Conservation (phyloP, 495 filamentous ascomycete species). For the Monascus purpureus region DNA sequence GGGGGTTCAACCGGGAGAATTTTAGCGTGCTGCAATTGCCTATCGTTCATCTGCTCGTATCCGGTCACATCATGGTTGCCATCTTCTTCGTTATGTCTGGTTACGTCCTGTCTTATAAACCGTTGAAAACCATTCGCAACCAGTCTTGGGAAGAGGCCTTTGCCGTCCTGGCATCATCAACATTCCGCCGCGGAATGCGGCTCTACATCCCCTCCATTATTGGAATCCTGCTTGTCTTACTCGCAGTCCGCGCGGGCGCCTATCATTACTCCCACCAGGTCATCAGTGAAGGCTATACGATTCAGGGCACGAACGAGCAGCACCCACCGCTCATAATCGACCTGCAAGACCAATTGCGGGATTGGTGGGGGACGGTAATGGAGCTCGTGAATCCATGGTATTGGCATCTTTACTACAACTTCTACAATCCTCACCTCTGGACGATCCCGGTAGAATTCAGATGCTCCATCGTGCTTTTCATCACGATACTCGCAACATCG, state of each 20-base stretch:
- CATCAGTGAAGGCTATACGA: constrained; percentile 26
- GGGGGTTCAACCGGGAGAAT: constrained; percentile 36
- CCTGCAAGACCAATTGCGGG: constrained; percentile 30
- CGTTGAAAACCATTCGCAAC: constrained; percentile 42
- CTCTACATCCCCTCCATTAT: constrained; percentile 48
- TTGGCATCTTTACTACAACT: constrained; percentile 38
- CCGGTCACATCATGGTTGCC: constrained; percentile 55
- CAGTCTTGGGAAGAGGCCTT: constrained; percentile 37
- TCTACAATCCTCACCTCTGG: constrained; percentile 57
- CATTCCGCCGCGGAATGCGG: constrained; percentile 49
- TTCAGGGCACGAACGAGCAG: constrained; percentile 33
- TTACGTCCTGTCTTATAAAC: constrained; percentile 52
- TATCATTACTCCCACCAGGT: constrained; percentile 30
- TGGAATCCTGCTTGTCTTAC: constrained; percentile 40
- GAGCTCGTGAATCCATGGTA: constrained; percentile 39
- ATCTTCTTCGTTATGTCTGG: constrained; percentile 65
- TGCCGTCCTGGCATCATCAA: constrained; percentile 39
- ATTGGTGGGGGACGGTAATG: constrained; percentile 33
- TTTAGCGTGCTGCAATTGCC: constrained; percentile 48
- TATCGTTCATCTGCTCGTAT: constrained; percentile 46
- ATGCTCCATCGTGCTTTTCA: constrained; percentile 49
- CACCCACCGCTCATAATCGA: constrained; percentile 31
- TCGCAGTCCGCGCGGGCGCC: constrained; percentile 37
- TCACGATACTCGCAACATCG: constrained; percentile 41
- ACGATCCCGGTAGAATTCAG: constrained; percentile 62